phyloP scores from a whole-genome alignment of 805 yeast genomes.

The Wickerhamiella azymoides region DNA sequence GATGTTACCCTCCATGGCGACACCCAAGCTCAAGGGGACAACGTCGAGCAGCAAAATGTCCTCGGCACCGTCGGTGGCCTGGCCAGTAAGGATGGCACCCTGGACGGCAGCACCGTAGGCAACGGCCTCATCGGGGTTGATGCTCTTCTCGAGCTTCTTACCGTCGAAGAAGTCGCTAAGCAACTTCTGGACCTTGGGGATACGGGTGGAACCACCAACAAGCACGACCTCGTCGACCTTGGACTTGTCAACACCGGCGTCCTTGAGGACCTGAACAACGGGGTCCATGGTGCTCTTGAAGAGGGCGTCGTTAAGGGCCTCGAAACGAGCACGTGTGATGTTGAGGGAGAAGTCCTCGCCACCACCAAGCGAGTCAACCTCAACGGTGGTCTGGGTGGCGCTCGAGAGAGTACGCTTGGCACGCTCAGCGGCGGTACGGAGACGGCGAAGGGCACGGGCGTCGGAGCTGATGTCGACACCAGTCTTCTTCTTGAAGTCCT shows the following conservation, averaged over 20 bases:
- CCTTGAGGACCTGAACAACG: conserved; percentile 86
- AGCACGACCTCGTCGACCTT: conserved; percentile 83
- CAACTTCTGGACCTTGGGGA: conserved; percentile 91
- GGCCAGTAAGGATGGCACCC: conserved; percentile 94
- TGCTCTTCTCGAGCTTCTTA: conserved; percentile 91
- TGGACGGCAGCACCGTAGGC: conserved; percentile 99
- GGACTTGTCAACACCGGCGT: conserved; percentile 80
- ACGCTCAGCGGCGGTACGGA: conserved; percentile 98
- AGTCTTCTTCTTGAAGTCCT: conserved; percentile 96
- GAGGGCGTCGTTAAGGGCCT: conserved; percentile 85
- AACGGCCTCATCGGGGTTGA: conserved; percentile 98
- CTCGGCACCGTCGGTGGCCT: conserved; percentile 91
- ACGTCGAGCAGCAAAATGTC: conserved; percentile 90
- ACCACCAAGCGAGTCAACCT: conserved; percentile 87
- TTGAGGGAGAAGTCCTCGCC: conserved; percentile 96
- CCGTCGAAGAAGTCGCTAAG: conserved; percentile 95
- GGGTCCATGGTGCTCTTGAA: conserved; percentile 92
- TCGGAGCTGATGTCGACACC: conserved; percentile 84
- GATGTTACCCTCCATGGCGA: conserved; percentile 99
- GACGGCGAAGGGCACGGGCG: conserved; percentile 97
- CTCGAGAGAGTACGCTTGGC: conserved; percentile 98
- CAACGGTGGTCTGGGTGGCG: conserved; percentile 87
- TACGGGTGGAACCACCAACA: conserved; percentile 98
- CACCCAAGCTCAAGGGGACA: conserved; percentile 94
- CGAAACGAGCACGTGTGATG: conserved; percentile 93